A percentile compares a stretch with the other conserved stretches of the same genome.
Evolutionary conservation across 176 grass and related monocot genomes (phyloP).

Genomic region (Thinopyrum elongatum): DNA sequence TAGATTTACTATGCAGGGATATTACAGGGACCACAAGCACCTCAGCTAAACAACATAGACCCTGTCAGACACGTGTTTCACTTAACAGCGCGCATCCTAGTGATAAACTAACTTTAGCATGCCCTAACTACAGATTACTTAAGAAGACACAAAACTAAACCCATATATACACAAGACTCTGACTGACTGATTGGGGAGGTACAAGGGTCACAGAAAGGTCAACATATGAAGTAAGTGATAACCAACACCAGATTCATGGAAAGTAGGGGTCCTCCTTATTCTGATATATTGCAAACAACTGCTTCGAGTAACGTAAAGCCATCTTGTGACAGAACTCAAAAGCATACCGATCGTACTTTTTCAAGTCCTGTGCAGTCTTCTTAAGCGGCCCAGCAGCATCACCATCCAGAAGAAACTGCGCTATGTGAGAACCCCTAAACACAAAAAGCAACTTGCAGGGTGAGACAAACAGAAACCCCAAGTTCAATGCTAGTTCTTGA

Average conservation of each 20-base stretch:
- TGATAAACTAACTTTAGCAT: constrained; percentile 8
- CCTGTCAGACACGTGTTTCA: background rate
- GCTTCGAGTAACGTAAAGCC: constrained; percentile 58
- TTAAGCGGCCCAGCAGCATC: constrained; percentile 51
- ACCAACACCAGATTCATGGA: constrained; percentile 25
- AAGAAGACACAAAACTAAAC: constrained; percentile 3
- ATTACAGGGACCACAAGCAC: background rate
- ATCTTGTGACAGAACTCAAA: constrained; percentile 49
- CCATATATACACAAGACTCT: background rate
- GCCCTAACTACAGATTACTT: background rate
- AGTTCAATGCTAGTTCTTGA: background rate
- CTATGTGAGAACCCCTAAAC: constrained; percentile 53
- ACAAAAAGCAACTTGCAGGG: constrained; percentile 6
- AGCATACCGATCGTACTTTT: constrained; percentile 30
- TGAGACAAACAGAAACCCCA: background rate
- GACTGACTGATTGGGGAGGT: background rate
- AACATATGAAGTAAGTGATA: background rate
- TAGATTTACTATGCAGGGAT: background rate
- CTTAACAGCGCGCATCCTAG: background rate
- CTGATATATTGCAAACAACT: constrained; percentile 73
- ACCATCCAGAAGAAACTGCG: constrained; percentile 72
- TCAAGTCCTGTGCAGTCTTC: constrained; percentile 53
- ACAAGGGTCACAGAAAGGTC: background rate
- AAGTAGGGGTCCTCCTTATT: constrained; percentile 70
- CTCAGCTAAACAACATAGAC: background rate